Base-by-base conservation (phyloP, 2,329 filamentous ascomycete species). In the Talaromyces sp. region DNA sequence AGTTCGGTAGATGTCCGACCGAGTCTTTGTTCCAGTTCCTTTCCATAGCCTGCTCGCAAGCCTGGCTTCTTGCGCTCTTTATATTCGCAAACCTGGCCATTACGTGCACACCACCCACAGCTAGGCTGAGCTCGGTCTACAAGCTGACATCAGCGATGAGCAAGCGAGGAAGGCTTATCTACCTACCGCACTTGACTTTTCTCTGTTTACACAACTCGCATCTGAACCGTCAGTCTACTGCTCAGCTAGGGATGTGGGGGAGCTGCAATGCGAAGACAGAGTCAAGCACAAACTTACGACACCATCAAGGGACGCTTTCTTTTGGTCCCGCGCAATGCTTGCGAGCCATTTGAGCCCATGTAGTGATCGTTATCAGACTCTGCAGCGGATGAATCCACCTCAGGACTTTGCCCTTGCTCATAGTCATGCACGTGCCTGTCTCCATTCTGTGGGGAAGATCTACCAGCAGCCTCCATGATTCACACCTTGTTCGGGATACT, bases 101-200 rank as follows among this genome's bases (percentile, higher is more conserved):
- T 90, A 60, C 88, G 85, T 59, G 85, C 78, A 74, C 88, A 91
- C 88, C 88, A 91, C 24, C 88, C 88, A 76, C 88, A 91, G n/a
- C 83, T 83, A 1, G 84, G 84, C 70, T 86, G 84, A 39, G 80
- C 79, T 64, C 84, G 82, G 71, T 87, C 79, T 78, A 65, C n/a
- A 4, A 22, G 10, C 27, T 41, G n/a, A 37, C 14, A 33, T 56
- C 9, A 56, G 52, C 52, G 22, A 56, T 56, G 52, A 37, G 14
- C n/a, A 56, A 56, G 50, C 33, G n/a, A 24, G 1, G 14, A 19
- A 22, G 3, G 6, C 33, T 14, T 8, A n/a, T 33, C 7, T 45
- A 70, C 75, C 57, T 75, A 79, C 77, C 83, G 67, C 78, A 81
- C 69, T 79, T 79, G 66, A 81, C 78, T 64, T 81, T 81, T 68